Evolutionary conservation across 352 stramenopile genomes (phyloP), one percentile per base, ranked within the genome.

Genomic region (Pythium volutum): DNA sequence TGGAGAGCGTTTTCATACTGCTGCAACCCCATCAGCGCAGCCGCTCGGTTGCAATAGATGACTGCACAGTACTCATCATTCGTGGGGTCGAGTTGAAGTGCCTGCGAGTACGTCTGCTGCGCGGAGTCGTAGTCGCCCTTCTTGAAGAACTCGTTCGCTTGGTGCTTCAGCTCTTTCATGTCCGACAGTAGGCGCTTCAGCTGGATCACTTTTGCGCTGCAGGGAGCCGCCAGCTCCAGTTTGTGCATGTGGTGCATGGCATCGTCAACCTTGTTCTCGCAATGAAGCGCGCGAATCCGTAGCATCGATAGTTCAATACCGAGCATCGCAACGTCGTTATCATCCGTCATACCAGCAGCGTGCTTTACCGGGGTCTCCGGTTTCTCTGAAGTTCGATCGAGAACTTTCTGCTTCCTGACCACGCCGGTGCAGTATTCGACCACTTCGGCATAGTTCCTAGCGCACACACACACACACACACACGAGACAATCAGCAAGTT

Each of bases 11-110:
- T 84, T 38, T 84, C 68, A 55, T 77, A 91, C 23, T 77, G 69
- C 29, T 84, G 70, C 43, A 93, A 55, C 5, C 72, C 76, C 86
- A 95, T 95, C 25, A 88, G 71, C 34, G 86, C 86, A 23, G 86
- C 86, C 3, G 86, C 83, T 36, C 86, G 79, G 54, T 95, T 95
- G 69, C 84, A 91, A 45, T 86, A 89, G 46, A 95, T 77, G 38
- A 91, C 74, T 1, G 81, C 79, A 55, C 82, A 91, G 62, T 83
- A 93, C 47, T 84, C 73, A n/a, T 89, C 74, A 39, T 95, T 76
- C 12, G 77, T 61, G 0, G 70, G 69, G 47, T 95, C 86, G 31
- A 93, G 66, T 23, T 71, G 61, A 7, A 94, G 67, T 15, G 81
- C 84, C 38, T 90, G 73, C 0, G 79, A 80, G 55, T 95, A 95